These are phyloP conservation scores for Sporisorium graminicola DNA, from an alignment of 1,284 basidiomycete genomes.

Conservation along the genomic window DNA sequence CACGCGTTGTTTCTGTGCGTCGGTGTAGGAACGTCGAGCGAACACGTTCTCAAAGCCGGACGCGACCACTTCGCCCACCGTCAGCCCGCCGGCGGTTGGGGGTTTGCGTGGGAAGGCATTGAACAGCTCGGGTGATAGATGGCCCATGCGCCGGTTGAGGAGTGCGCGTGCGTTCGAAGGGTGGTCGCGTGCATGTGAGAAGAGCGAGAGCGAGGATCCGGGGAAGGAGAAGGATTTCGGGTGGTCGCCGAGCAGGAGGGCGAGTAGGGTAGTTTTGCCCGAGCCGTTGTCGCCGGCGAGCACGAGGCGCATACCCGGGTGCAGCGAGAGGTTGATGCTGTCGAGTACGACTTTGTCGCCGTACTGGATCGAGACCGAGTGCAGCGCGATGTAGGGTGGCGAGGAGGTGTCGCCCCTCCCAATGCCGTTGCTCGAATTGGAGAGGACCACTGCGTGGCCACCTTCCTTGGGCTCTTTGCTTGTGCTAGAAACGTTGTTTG, in stretches of 20 bases:
- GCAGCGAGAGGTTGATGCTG: slow-evolving; percentile 44
- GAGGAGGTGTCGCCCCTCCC: slow-evolving; percentile 45
- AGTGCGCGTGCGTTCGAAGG: slow-evolving; percentile 57
- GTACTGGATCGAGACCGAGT: slow-evolving; percentile 81
- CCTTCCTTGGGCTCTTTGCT: background rate
- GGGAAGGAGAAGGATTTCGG: slow-evolving; percentile 84
- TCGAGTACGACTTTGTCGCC: slow-evolving; percentile 74
- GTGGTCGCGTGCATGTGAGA: slow-evolving; percentile 55
- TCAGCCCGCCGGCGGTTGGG: slow-evolving; percentile 55
- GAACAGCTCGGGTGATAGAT: slow-evolving; percentile 88
- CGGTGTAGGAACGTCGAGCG: slow-evolving; percentile 25
- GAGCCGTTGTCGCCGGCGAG: slow-evolving; percentile 73
- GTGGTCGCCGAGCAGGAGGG: slow-evolving; percentile 91
- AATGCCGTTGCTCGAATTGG: slow-evolving; percentile 14
- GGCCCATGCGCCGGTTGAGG: slow-evolving; percentile 72
- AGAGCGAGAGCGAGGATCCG: slow-evolving; percentile 52
- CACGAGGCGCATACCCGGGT: slow-evolving; percentile 46
- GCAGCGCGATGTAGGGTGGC: slow-evolving; percentile 75
- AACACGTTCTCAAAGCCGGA: slow-evolving; percentile 66
- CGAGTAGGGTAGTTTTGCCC: slow-evolving; percentile 94
- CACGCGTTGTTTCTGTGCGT: slow-evolving; percentile 35
- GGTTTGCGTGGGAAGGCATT: slow-evolving; percentile 81
- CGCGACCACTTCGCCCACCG: slow-evolving; percentile 58
- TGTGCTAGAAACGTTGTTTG: background rate
- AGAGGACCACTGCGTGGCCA: slow-evolving; percentile 25